Evolutionary conservation across 2,329 filamentous ascomycete genomes (phyloP), one percentile per base, ranked within the genome.

Genomic region (Fusarium chaquense): DNA sequence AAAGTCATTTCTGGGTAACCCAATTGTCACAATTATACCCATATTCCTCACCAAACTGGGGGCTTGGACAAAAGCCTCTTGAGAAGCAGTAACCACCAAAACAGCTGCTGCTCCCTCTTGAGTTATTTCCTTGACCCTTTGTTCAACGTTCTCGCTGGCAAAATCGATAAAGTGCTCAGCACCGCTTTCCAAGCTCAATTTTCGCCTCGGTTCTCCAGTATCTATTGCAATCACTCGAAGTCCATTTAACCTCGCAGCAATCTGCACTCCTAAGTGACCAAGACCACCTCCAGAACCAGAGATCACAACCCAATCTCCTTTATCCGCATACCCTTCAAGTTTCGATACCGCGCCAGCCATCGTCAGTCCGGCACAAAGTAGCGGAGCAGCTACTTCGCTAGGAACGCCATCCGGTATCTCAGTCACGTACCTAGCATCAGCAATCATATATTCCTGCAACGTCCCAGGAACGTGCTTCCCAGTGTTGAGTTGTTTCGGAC

Each of bases 401-500:
- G 65, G 18, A 6, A 78, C 9, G 0, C 47, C 58, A 0, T 73
- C 66, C 0, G 77, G 75, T 8, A 80, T 76, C 3, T 33, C 35
- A 0, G 76, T 78, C 0, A 79, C 44, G 3, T 77, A 77, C 12
- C 73, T 60, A 0, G 75, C 63, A 26, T 78, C 75, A 0, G 78
- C 77, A 0, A 80, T 54, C 15, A 75, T 69, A 16, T 78, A 79
- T 15, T 77, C 67, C 35, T 80, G 78, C 0, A 80, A 20, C 0
- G 78, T 78, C 0, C 78, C 78, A 0, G 78, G 77, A 0, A 78
- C 76, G n/a, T 76, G 77, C 2, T 78, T 73, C 3, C 82, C 79
- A 0, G 82, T 82, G 57, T 83, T 82, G n/a, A 78, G 53, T 45
- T 83, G 82, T 10, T 76, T 76, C 0, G 75, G 73, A 22, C 82